phyloP scores from a whole-genome alignment of 768 basidiomycete species.

The Harrya chromipes region DNA sequence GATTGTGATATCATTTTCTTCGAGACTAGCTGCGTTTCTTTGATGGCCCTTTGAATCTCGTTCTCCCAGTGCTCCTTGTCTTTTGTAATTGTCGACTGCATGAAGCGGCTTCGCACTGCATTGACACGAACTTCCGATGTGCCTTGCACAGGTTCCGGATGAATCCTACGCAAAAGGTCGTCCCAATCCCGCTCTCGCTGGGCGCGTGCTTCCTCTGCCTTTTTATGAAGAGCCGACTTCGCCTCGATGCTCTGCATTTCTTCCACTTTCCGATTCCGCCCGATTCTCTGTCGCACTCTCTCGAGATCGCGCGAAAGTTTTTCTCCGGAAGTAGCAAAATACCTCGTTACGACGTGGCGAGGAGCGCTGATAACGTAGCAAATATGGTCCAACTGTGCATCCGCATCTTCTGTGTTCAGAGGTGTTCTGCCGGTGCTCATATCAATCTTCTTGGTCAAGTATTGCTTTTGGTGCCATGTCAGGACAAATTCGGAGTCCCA shows the following conservation, averaged over 20 bases:
- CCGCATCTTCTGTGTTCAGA: constrained; percentile 45
- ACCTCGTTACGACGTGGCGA: constrained; percentile 41
- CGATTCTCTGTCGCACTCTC: constrained; percentile 37
- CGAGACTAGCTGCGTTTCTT: constrained; percentile 50
- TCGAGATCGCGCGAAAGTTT: constrained; percentile 43
- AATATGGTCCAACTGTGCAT: constrained; percentile 42
- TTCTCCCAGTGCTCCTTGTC: constrained; percentile 59
- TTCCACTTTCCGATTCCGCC: constrained; percentile 27
- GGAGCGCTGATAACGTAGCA: constrained; percentile 59
- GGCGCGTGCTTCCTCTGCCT: constrained; percentile 58
- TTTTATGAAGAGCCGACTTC: constrained; percentile 54
- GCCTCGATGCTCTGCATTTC: constrained; percentile 40
- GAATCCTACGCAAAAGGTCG: constrained; percentile 48
- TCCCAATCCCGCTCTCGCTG: constrained; percentile 69
- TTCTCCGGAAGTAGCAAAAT: constrained; percentile 39
- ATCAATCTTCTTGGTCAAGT: constrained; percentile 53
- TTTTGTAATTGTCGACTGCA: constrained; percentile 53
- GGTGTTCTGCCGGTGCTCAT: constrained; percentile 42
- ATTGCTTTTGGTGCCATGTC: constrained; percentile 66
- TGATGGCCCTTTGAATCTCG: constrained; percentile 54
- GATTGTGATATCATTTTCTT: constrained; percentile 42
- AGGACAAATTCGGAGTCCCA: constrained; percentile 64
- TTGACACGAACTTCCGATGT: constrained; percentile 50
- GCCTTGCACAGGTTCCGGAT: constrained; percentile 51
- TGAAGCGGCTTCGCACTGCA: constrained; percentile 52